Evolutionary conservation across 169 alveolate genomes (phyloP), one percentile per base, ranked within the genome.

Genomic region (Plasmodium vivax): DNA sequence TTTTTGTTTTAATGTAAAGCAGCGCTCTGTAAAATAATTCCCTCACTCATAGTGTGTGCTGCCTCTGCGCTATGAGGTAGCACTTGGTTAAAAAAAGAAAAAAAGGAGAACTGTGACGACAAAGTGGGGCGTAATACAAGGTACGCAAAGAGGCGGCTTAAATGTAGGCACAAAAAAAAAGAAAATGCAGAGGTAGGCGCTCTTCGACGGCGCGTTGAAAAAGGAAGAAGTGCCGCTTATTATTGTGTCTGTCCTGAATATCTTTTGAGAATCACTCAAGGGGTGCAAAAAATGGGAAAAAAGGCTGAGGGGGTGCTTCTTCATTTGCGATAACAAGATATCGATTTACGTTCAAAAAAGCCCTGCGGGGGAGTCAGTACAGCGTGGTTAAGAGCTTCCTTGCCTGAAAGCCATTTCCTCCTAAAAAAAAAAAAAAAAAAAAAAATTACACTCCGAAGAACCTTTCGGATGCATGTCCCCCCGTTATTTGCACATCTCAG

Each of bases 401-500:
- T 82, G 96, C 95, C 68, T 96, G 97, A 83, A 96, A 96, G 0
- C 98, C 98, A 75, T 96, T 96, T 36, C 98, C 98, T 10, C 97
- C 98, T 96, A 90, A 85, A 41, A 45, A 93, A 83, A 82, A 81
- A 62, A 79, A 72, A 27, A 23, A 47, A 32, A 14, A 77, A 77
- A 12, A 32, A 38, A 34, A 14, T 88, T 38, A 72, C 23, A 19
- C 12, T 34, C 1, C 45, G 5, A 82, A 51, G 54, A 5, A 9
- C 7, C 16, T 51, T 0, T 51, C 62, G 9, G 62, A 51, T 14
- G 23, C 16, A 2, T 58, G 16, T 23, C 32, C 12, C 72, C 41
- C 72, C 6, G 10, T 32, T 54, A 54, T 51, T 0, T 30, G 73
- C 30, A 36, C 41, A 45, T 6, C 9, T 38, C 45, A 38, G 45